Evolutionary conservation across 306 rosid species (phyloP).

Genomic region (Prunus persica): DNA sequence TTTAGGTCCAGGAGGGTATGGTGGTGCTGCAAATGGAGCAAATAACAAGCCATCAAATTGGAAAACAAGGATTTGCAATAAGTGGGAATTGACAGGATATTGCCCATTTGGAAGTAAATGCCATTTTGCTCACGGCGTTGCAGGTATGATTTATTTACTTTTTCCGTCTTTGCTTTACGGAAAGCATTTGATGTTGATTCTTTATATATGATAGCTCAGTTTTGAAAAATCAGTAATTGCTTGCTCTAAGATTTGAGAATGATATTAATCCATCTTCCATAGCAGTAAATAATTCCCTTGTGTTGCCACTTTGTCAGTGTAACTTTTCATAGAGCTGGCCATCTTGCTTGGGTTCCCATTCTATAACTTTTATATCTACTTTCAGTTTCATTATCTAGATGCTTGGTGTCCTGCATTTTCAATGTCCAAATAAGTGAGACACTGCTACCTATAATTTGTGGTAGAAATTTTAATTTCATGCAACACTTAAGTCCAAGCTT

Average conservation of each 20-base stretch:
- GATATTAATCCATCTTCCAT: background rate
- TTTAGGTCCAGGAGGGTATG: constrained; percentile 94
- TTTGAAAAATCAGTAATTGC: background rate
- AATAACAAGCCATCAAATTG: constrained; percentile 90
- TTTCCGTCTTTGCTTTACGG: background rate
- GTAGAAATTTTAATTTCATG: background rate
- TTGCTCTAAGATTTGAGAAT: background rate
- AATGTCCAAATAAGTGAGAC: background rate
- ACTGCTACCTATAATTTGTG: background rate
- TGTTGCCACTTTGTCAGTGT: background rate
- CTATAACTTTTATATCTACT: background rate
- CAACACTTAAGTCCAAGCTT: background rate
- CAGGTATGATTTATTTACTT: constrained; percentile 51
- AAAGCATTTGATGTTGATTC: background rate
- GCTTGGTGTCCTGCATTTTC: background rate
- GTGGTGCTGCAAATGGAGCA: constrained; percentile 50
- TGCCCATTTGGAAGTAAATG: constrained; percentile 98
- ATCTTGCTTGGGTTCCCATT: background rate
- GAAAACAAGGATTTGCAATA: constrained; percentile 98
- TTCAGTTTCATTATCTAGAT: background rate
- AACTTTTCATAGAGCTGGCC: background rate
- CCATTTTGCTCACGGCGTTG: constrained; percentile 96
- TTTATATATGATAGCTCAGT: background rate
- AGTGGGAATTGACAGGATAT: constrained; percentile 98
- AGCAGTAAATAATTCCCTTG: background rate